Percentiles rank a stretch among this genome's conserved stretches.
Evolutionary conservation across 2,329 filamentous ascomycete genomes (phyloP).

Genomic region (Colletotrichum godetiae): DNA sequence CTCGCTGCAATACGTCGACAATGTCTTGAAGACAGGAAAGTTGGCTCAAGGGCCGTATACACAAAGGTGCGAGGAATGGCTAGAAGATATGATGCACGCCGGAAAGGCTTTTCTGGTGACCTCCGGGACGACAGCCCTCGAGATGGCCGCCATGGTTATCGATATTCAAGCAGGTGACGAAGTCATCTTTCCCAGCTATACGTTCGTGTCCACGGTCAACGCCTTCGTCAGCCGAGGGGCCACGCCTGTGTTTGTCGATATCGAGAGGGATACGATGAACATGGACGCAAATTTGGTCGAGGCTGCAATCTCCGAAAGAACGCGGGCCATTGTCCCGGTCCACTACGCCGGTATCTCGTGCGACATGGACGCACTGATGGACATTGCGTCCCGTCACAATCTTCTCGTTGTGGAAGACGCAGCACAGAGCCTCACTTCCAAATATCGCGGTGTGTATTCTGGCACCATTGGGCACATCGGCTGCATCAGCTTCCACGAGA

Average conservation of each 20-base stretch:
- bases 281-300: neutral
- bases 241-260: neutral
- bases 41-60: neutral
- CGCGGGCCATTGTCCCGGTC: constrained; percentile 1
- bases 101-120: neutral
- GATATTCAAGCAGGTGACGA: neutral
- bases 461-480: neutral
- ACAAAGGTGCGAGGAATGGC: neutral
- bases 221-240: neutral
- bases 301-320: neutral
- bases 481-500: neutral
- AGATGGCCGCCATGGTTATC: neutral
- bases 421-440: neutral
- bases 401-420: neutral
- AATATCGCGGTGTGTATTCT: neutral
- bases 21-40: neutral
- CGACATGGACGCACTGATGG: neutral
- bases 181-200: neutral
- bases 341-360: neutral
- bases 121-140: neutral
- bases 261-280: neutral
- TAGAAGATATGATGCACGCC: neutral
- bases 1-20: neutral
- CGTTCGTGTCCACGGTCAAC: neutral
- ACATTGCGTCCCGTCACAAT: neutral